Percentiles rank a stretch among this genome's conserved stretches.
phyloP scores from a whole-genome alignment of 305 asterid genomes.

The Fraxinus velutina region DNA sequence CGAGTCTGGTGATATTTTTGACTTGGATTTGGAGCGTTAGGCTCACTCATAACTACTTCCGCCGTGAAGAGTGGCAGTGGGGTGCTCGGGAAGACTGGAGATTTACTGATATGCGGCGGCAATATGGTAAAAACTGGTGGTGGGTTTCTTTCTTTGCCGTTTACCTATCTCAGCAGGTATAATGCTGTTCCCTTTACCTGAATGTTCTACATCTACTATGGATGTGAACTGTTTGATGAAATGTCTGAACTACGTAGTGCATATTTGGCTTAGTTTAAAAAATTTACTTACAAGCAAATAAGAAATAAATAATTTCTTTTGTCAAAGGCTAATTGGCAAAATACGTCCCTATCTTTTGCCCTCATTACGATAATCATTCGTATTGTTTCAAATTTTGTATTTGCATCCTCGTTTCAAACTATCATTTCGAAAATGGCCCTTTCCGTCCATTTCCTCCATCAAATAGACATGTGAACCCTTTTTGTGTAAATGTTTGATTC shows the following conservation, averaged over 20 bases:
- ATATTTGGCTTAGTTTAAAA: neutral
- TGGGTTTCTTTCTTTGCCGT: slow-evolving; percentile 86
- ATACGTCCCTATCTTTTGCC: neutral
- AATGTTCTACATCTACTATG: neutral
- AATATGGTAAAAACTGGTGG: slow-evolving; percentile 77
- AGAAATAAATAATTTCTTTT: neutral
- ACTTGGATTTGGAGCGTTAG: slow-evolving; percentile 80
- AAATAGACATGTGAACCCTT: neutral
- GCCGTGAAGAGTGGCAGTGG: slow-evolving; percentile 94
- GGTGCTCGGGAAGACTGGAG: slow-evolving; percentile 94
- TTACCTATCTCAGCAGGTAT: slow-evolving; percentile 77
- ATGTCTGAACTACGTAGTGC: slow-evolving; percentile 18
- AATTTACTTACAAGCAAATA: neutral
- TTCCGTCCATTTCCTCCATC: neutral
- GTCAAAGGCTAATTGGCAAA: neutral
- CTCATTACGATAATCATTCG: too few species aligned
- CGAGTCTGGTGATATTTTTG: slow-evolving; percentile 52
- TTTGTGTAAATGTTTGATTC: neutral
- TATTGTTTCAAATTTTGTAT: neutral
- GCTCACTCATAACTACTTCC: slow-evolving; percentile 87
- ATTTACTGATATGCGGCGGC: slow-evolving; percentile 59
- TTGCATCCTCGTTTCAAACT: neutral
- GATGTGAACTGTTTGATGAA: slow-evolving; percentile 33
- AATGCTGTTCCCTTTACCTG: neutral
- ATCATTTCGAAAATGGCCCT: neutral